Base-by-base conservation (phyloP, 2,329 filamentous ascomycete species). In the Xylariaceae sp. region DNA sequence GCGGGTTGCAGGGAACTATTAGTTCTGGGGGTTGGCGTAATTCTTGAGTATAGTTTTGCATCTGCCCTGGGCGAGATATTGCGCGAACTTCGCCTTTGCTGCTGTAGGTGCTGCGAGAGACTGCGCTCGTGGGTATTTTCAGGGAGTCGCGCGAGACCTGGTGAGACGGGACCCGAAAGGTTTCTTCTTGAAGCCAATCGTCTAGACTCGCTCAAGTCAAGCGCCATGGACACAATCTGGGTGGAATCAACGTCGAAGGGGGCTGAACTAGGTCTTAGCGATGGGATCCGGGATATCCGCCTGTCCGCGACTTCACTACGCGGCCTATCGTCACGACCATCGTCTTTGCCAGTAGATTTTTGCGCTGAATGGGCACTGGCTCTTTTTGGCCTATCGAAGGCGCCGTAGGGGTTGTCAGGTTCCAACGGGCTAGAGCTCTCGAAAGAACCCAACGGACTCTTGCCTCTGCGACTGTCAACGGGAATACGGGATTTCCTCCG, bases 181-280 rank as follows among this genome's bases (percentile, higher is more conserved):
- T 68, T 84, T 70, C 74, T 80, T 70, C 76, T 81, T 69, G 74
- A 83, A 57, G 76, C 88, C 71, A 78, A 79, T 66, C 83, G 83
- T 60, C 84, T 83, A 65, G 86, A 89, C 70, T 96, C 90, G 73
- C 88, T 95, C 47, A 97, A 72, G 60, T 87, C 94, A 62, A 97
- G 73, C 1, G 92, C 92, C 81, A 97, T 88, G 65, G 91, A 91
- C 40, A 97, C 90, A 59, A 97, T 95, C 70, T 96, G 89, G 3
- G 87, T 83, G 7, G 92, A 87, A 65, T 96, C 92, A 55, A 87
- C 79, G 63, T 90, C 84, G 18, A 88, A 68, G 5, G 70, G 63
- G 13, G 67, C 59, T 43, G 59, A 58, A 30, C 53, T 61, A 5
- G 65, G 55, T 49, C 55, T 65, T 43, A 54, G 59, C 30, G 61